Conservation (phyloP, 257 asterid species). For the Solanum peruvianum region DNA sequence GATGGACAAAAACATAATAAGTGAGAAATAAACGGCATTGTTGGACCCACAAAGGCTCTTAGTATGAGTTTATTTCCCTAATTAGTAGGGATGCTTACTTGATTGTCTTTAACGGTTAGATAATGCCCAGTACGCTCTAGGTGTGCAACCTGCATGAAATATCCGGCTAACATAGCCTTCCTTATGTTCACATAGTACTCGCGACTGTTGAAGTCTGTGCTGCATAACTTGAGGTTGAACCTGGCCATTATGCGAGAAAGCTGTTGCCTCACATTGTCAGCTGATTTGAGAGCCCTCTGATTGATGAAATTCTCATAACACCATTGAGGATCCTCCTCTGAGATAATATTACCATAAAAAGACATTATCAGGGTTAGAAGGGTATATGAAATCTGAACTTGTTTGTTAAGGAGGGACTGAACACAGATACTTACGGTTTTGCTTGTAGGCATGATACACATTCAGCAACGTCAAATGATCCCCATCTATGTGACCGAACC, state of each 20-base stretch:
- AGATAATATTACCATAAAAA: background rate
- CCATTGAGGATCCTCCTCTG: conserved; percentile 95
- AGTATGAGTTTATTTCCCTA: background rate
- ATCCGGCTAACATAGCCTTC: conserved; percentile 99
- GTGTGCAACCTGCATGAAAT: conserved; percentile 99
- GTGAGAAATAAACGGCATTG: background rate
- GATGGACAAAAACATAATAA: background rate
- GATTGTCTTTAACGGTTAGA: conserved; percentile 93
- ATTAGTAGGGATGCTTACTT: conserved; percentile 25
- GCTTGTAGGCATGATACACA: conserved; percentile 93
- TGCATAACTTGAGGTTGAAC: conserved; percentile 84
- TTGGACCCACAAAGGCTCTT: background rate
- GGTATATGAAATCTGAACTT: background rate
- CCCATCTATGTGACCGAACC: conserved; percentile 92
- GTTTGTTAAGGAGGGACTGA: background rate
- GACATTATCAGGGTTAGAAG: conserved; percentile 1
- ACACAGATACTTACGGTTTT: conserved; percentile 48
- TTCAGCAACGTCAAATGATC: conserved; percentile 92
- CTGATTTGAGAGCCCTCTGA: conserved; percentile 73
- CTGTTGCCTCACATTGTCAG: conserved; percentile 92
- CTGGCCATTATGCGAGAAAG: conserved; percentile 90
- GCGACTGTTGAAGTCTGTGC: conserved; percentile 94
- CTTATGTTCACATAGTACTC: conserved; percentile 92
- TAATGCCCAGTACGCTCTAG: conserved; percentile 84
- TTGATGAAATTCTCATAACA: conserved; percentile 86